A percentile compares a stretch with the other conserved stretches of the same genome.
Conservation (phyloP, 108 stramenopile species). For the Nitzschia inconspicua region DNA sequence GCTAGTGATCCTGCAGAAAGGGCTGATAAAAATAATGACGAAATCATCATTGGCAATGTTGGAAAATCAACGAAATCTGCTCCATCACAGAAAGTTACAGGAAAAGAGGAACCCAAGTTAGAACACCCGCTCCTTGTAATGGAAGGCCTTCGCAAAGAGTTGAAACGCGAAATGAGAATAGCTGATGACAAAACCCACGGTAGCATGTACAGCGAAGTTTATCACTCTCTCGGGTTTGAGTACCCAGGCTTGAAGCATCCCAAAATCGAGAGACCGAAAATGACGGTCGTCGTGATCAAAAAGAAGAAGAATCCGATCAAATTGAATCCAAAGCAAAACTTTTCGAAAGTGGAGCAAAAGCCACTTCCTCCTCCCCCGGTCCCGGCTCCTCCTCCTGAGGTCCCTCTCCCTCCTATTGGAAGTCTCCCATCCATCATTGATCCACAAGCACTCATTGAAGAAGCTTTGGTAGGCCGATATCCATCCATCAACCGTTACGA, state of each 20-base stretch:
- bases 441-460: slow-evolving; percentile 54
- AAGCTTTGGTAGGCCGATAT: slow-evolving; percentile 68
- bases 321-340: slow-evolving; percentile 2
- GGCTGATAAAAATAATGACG: too few species aligned
- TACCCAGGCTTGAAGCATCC: too few species aligned
- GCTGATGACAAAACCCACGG: slow-evolving; percentile 24
- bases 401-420: slow-evolving; percentile 5
- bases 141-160: slow-evolving; percentile 16
- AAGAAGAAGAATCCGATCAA: slow-evolving; percentile 6
- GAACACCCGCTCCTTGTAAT: slow-evolving; percentile 9
- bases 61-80: too few species aligned
- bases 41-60: too few species aligned
- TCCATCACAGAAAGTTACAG: neutral
- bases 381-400: slow-evolving; percentile 1
- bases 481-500: slow-evolving; percentile 73
- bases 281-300: slow-evolving; percentile 2
- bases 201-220: slow-evolving; percentile 34
- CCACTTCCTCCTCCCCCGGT: neutral
- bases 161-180: slow-evolving; percentile 1
- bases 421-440: slow-evolving; percentile 54
- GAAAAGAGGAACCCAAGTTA: neutral
- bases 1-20: neutral
- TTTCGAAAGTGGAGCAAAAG: neutral
- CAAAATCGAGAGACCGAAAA: neutral
- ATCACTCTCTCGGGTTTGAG: slow-evolving; percentile 16